phyloP scores from a whole-genome alignment of 2,329 filamentous ascomycete species.

The Alternaria brassicicola region DNA sequence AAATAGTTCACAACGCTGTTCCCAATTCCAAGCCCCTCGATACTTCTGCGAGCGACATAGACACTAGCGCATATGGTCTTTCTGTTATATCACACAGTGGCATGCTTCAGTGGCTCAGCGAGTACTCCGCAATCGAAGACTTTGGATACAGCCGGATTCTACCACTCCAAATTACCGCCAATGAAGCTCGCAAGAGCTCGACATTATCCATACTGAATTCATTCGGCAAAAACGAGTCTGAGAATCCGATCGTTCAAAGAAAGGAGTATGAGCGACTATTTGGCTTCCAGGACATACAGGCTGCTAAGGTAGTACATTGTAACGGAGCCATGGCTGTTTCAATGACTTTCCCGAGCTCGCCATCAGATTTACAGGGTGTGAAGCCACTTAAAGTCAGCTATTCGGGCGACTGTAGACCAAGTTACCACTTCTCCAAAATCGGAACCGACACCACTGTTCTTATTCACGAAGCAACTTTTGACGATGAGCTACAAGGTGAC shows the following conservation, averaged over 20 bases:
- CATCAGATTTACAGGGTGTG: conserved; percentile 17
- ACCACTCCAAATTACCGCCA: conserved; percentile 54
- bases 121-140: conserved; percentile 80
- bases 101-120: conserved; percentile 78
- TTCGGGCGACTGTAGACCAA: conserved; percentile 89
- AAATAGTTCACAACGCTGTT: conserved; percentile 56
- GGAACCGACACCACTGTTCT: conserved; percentile 80
- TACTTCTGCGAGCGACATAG: conserved; percentile 39
- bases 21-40: conserved; percentile 32
- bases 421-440: conserved; percentile 67
- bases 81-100: conserved; percentile 69
- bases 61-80: conserved; percentile 29
- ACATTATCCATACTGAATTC: conserved; percentile 38
- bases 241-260: conserved; percentile 14
- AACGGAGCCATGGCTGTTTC: conserved; percentile 75
- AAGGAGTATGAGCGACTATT: conserved; percentile 56
- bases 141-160: conserved; percentile 70
- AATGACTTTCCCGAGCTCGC: conserved; percentile 71
- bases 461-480: conserved; percentile 95
- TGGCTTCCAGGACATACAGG: conserved; percentile 70
- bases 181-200: conserved; percentile 22
- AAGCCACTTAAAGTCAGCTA: conserved; percentile 84
- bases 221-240: conserved; percentile 9
- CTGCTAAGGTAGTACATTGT: conserved; percentile 78
- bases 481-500: conserved; percentile 79